Percentiles rank a stretch among this genome's conserved stretches.
Conservation (phyloP, 1,284 basidiomycete species). For the Ustilago hordei region DNA sequence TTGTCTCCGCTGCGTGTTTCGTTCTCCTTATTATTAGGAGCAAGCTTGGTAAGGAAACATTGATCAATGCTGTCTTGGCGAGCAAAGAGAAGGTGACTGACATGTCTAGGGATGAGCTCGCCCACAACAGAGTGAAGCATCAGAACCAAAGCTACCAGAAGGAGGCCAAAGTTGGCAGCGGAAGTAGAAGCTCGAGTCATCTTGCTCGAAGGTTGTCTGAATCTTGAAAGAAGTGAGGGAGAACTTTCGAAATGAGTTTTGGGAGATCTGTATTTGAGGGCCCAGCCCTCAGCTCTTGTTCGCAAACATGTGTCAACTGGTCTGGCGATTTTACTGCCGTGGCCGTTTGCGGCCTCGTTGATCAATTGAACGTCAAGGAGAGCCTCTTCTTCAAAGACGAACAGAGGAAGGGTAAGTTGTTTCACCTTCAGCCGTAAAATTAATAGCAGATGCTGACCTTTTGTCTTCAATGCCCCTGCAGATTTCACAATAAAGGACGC, state of each 20-base stretch:
- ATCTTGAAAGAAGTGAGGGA: no score
- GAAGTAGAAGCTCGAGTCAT: background rate
- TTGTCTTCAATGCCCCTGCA: background rate
- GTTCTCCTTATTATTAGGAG: background rate
- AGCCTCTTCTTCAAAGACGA: background rate
- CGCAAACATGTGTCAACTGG: no score
- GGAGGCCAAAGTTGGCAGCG: background rate
- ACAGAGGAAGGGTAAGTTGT: background rate
- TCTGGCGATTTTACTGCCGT: no score
- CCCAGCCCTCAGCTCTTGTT: no score
- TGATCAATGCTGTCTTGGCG: background rate
- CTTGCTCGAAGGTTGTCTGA: background rate
- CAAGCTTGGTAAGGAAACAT: background rate
- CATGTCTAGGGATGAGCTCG: background rate
- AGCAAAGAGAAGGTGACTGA: background rate
- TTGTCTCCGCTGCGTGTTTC: background rate
- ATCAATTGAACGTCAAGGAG: background rate
- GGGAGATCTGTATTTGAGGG: no score
- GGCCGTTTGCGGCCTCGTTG: background rate
- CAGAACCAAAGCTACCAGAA: background rate
- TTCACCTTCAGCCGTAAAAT: background rate
- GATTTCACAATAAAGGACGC: slow-evolving; percentile 6
- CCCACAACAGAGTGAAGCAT: background rate
- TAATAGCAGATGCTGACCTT: background rate
- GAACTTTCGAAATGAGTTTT: no score